Conservation (phyloP, 2,329 filamentous ascomycete genomes). For the Aspergillus puulaauensis region DNA sequence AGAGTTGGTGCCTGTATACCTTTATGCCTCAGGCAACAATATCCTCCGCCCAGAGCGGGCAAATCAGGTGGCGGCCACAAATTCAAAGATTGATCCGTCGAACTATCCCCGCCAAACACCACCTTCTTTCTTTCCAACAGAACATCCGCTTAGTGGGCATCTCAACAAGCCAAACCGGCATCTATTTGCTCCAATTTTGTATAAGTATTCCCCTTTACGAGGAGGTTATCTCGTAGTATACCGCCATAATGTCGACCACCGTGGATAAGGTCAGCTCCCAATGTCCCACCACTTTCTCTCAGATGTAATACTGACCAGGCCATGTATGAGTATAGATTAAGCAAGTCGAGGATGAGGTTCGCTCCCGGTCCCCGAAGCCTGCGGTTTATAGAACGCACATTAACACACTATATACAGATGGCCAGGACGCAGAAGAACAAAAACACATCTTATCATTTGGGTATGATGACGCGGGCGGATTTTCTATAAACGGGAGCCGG, state of each 20-base stretch:
- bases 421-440: slow-evolving; percentile 97
- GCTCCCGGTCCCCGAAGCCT: slow-evolving; percentile 50
- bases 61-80: slow-evolving; percentile 35
- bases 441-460: slow-evolving; percentile 87
- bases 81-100: slow-evolving; percentile 21
- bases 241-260: slow-evolving; percentile 82
- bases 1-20: neutral
- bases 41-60: slow-evolving; percentile 21
- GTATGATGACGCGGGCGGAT: slow-evolving; percentile 36
- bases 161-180: neutral
- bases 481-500: neutral
- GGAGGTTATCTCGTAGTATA: slow-evolving; percentile 19
- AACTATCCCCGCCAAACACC: slow-evolving; percentile 13
- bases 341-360: slow-evolving; percentile 90
- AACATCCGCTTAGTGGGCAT: slow-evolving; percentile 8
- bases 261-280: slow-evolving; percentile 77
- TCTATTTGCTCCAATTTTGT: neutral
- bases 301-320: slow-evolving; percentile 26
- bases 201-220: slow-evolving; percentile 6
- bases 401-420: slow-evolving; percentile 61
- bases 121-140: slow-evolving; percentile 12
- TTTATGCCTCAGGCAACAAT: slow-evolving; percentile 19
- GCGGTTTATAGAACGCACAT: slow-evolving; percentile 5
- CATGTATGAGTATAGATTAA: slow-evolving; percentile 68
- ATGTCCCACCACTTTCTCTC: neutral